Percentiles rank a stretch among this genome's conserved stretches.
Conservation (phyloP, 2,329 filamentous ascomycete species). For the Ciborinia camelliae region DNA sequence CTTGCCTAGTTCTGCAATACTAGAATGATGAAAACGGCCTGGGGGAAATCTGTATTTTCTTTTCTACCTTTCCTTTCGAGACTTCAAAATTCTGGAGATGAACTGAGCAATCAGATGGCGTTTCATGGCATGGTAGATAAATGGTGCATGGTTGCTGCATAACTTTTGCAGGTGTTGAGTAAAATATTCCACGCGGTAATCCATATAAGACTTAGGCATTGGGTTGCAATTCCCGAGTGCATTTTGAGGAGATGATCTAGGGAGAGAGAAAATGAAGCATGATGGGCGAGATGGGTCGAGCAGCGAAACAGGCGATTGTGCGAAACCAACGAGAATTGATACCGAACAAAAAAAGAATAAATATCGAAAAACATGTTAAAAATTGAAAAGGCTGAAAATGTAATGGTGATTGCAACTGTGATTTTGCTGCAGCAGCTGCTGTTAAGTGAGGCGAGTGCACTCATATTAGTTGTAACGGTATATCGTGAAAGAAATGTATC, state of each 20-base stretch:
- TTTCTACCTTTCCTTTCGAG: not conserved
- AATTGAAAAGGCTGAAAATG: not conserved
- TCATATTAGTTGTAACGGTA: not conserved
- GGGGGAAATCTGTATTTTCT: not conserved
- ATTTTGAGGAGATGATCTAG: not conserved
- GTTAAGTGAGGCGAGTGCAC: not conserved
- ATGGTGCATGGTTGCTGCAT: not conserved
- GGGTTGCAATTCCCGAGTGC: not conserved
- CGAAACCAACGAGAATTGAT: not conserved
- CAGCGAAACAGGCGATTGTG: not conserved
- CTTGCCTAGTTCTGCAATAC: too few species aligned
- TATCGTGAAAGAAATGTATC: not conserved
- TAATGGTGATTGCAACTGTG: not conserved
- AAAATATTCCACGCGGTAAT: too few species aligned
- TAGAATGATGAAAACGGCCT: not conserved
- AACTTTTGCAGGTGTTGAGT: not conserved
- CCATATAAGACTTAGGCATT: not conserved
- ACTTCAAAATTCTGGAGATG: not conserved
- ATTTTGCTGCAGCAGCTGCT: not conserved
- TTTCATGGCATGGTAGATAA: not conserved
- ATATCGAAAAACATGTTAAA: not conserved
- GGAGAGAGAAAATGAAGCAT: not conserved
- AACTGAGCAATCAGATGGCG: slow-evolving; percentile 5
- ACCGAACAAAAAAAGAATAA: not conserved
- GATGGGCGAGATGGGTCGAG: not conserved